phyloP scores from a whole-genome alignment of 2,329 filamentous ascomycete genomes.

The Talaromyces sp. region DNA sequence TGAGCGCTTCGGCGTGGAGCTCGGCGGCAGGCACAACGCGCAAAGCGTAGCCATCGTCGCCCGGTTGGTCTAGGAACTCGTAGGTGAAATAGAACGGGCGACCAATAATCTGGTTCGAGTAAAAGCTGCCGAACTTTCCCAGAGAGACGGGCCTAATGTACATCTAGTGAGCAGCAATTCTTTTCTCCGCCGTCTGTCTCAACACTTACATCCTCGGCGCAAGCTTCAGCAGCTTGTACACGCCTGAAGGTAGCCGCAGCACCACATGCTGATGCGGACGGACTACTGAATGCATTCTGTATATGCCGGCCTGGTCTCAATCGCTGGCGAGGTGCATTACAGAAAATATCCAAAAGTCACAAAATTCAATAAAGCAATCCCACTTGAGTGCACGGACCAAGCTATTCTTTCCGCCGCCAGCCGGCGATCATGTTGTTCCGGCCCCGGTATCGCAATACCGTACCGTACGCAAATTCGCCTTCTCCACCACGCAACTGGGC shows the following conservation, averaged over 20 bases:
- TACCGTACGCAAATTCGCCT: not conserved
- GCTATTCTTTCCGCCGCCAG: not conserved
- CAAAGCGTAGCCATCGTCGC: conserved; percentile 59
- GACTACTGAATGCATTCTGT: conserved; percentile 36
- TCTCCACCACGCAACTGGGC: not conserved
- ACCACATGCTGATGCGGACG: conserved; percentile 33
- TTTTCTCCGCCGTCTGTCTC: conserved; percentile 16
- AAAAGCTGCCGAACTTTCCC: conserved; percentile 89
- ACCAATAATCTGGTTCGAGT: conserved; percentile 83
- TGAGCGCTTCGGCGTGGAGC: conserved; percentile 71
- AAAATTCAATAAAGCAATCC: not conserved
- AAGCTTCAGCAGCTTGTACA: conserved; percentile 55
- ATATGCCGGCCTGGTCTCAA: not conserved
- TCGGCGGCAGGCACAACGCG: conserved; percentile 77
- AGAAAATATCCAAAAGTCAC: not conserved
- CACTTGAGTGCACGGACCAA: not conserved
- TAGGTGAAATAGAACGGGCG: conserved; percentile 89
- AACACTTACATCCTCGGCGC: conserved; percentile 61
- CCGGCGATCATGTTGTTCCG: not conserved
- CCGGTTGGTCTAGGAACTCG: conserved; percentile 71
- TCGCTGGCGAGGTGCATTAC: not conserved
- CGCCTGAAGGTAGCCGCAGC: conserved; percentile 49
- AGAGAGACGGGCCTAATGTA: conserved; percentile 70
- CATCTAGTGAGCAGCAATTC: conserved; percentile 14
- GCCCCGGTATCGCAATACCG: not conserved